These are phyloP conservation scores for Magnolia changhungtana DNA, from an alignment of 164 flowering plant genomes.

Conservation along the genomic window DNA sequence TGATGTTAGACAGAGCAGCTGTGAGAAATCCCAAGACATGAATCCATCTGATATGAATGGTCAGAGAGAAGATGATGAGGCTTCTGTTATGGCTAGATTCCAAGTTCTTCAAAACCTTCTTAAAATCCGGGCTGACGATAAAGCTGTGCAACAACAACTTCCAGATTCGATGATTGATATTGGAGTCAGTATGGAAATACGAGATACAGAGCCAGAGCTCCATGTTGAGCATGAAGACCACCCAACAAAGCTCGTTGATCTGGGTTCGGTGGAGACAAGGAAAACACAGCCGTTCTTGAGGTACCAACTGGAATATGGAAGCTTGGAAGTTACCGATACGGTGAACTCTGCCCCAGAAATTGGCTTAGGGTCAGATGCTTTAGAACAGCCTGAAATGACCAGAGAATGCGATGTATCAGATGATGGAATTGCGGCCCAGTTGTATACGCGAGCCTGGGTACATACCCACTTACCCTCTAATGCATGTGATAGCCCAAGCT, in stretches of 20 bases:
- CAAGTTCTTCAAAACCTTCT: conserved; percentile 36
- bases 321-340: conserved; percentile 3
- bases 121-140: conserved; percentile 31
- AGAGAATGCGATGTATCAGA: conserved; percentile 13
- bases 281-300: conserved; percentile 7
- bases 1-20: background rate
- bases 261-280: conserved; percentile 15
- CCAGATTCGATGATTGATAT: too few relatives aligned
- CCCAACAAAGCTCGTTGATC: conserved; percentile 10
- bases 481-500: conserved; percentile 35
- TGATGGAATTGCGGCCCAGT: conserved; percentile 16
- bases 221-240: conserved; percentile 10
- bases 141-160: too few relatives aligned
- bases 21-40: conserved; percentile 9
- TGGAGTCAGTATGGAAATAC: too few relatives aligned
- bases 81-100: conserved; percentile 42
- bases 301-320: conserved; percentile 12
- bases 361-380: conserved; percentile 2
- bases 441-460: conserved; percentile 4
- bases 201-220: background rate
- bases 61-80: conserved; percentile 28
- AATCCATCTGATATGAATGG: conserved; percentile 9
- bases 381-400: background rate
- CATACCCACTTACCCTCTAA: conserved; percentile 22
- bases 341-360: background rate